A percentile compares a stretch with the other conserved stretches of the same genome.
phyloP scores from a whole-genome alignment of 805 yeast genomes.

The Tetrapisispora taiwanensis region DNA sequence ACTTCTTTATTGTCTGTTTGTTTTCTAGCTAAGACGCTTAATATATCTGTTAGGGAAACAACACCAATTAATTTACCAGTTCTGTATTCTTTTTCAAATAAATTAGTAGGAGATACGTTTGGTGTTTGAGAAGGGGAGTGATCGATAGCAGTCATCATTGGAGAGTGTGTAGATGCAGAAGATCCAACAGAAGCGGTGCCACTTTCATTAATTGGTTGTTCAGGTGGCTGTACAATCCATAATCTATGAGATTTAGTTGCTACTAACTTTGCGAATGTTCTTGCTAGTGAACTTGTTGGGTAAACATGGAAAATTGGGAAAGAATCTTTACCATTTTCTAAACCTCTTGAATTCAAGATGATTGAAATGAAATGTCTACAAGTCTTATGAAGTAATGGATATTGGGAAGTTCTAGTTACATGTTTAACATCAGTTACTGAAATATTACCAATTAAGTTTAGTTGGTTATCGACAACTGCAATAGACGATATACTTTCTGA shows the following conservation, averaged over 20 bases:
- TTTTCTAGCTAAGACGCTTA: slow-evolving; percentile 64
- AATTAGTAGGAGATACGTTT: slow-evolving; percentile 16
- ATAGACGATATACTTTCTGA: slow-evolving; percentile 74
- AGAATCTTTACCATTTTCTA: slow-evolving; percentile 79
- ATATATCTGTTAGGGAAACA: slow-evolving; percentile 80
- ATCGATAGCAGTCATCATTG: slow-evolving; percentile 18
- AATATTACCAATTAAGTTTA: slow-evolving; percentile 77
- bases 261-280: slow-evolving; percentile 88
- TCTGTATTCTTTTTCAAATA: slow-evolving; percentile 39
- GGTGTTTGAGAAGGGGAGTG: slow-evolving; percentile 15
- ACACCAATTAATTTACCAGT: slow-evolving; percentile 86
- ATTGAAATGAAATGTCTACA: slow-evolving; percentile 83
- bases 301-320: slow-evolving; percentile 94
- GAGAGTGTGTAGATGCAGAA: slow-evolving; percentile 15
- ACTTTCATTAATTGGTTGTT: slow-evolving; percentile 23
- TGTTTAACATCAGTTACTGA: slow-evolving; percentile 89
- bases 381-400: slow-evolving; percentile 68
- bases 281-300: slow-evolving; percentile 64
- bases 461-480: slow-evolving; percentile 79
- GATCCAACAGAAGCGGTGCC: slow-evolving; percentile 14
- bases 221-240: slow-evolving; percentile 64
- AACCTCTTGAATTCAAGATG: slow-evolving; percentile 77
- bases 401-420: slow-evolving; percentile 78
- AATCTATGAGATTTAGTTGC: slow-evolving; percentile 90
- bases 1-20: slow-evolving; percentile 54